These are phyloP conservation scores for Linum usitatissimum DNA, from an alignment of 345 rosid species.

Conservation along the genomic window DNA sequence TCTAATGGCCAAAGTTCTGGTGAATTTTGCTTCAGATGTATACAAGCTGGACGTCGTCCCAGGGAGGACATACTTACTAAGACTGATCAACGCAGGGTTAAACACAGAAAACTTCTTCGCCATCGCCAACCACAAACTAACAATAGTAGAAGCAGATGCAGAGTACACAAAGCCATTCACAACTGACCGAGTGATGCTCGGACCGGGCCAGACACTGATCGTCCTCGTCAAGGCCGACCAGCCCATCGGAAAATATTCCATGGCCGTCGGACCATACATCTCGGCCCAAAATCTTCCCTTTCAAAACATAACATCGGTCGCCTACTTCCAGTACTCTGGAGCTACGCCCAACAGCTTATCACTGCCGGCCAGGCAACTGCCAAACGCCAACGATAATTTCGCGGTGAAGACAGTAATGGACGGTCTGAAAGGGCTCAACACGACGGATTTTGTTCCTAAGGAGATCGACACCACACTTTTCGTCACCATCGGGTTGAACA, in stretches of 20 bases:
- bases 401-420: conserved; percentile 71
- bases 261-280: conserved; percentile 75
- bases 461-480: conserved; percentile 46
- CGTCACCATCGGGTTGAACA: conserved; percentile 56
- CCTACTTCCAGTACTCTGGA: conserved; percentile 54
- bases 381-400: conserved; percentile 49
- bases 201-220: conserved; percentile 82
- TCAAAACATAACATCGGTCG: conserved; percentile 52
- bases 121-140: conserved; percentile 66
- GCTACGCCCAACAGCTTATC: conserved; percentile 35
- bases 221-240: conserved; percentile 77
- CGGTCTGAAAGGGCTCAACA: conserved; percentile 52
- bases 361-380: conserved; percentile 50
- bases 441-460: conserved; percentile 34
- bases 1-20: background rate
- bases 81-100: conserved; percentile 68
- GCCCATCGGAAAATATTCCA: conserved; percentile 54
- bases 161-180: conserved; percentile 69
- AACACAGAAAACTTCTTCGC: conserved; percentile 77
- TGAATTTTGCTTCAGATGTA: conserved; percentile 38
- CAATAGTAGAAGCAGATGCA: conserved; percentile 73
- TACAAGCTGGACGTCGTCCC: conserved; percentile 51
- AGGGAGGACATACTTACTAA: conserved; percentile 58
- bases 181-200: conserved; percentile 66
- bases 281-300: conserved; percentile 49